Conservation (phyloP, 1,139 yeast genomes). For the Nakaseomyces kungkrabaensis region DNA sequence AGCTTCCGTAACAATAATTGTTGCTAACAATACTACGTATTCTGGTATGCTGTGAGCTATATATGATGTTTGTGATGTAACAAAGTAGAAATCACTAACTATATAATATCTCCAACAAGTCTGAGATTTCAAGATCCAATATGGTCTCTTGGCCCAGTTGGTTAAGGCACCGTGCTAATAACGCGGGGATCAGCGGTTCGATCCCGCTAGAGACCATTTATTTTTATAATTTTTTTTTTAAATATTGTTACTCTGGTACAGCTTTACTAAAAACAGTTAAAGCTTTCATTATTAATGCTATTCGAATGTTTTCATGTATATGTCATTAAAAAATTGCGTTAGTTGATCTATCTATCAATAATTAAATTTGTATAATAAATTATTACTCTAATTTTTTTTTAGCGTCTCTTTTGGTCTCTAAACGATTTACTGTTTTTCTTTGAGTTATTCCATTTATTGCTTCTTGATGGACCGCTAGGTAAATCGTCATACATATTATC, state of each 20-base stretch:
- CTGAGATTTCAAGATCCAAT: not conserved
- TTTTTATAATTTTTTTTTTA: not conserved
- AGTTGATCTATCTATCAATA: not conserved
- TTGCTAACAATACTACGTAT: too few species aligned
- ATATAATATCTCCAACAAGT: too few species aligned
- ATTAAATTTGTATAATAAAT: too few species aligned
- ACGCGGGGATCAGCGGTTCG: slow-evolving; percentile 30
- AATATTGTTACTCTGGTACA: too few species aligned
- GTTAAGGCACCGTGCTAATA: slow-evolving; percentile 29
- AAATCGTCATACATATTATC: not conserved
- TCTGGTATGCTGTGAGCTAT: too few species aligned
- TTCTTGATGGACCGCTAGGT: not conserved
- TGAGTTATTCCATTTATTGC: slow-evolving; percentile 1
- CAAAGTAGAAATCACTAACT: too few species aligned
- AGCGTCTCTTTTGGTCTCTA: not conserved
- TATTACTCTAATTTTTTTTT: not conserved
- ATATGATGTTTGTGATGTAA: too few species aligned
- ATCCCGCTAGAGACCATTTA: slow-evolving; percentile 25
- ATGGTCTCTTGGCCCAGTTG: slow-evolving; percentile 29
- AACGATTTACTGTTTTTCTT: slow-evolving; percentile 1
- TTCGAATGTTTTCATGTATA: not conserved
- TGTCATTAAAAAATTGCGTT: not conserved
- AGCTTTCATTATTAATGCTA: too few species aligned
- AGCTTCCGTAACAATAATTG: too few species aligned
- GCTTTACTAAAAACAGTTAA: too few species aligned